A percentile compares a stretch with the other conserved stretches of the same genome.
These are phyloP conservation scores for Globisporangium nagaii DNA, from an alignment of 352 stramenopile genomes.

Conservation along the genomic window DNA sequence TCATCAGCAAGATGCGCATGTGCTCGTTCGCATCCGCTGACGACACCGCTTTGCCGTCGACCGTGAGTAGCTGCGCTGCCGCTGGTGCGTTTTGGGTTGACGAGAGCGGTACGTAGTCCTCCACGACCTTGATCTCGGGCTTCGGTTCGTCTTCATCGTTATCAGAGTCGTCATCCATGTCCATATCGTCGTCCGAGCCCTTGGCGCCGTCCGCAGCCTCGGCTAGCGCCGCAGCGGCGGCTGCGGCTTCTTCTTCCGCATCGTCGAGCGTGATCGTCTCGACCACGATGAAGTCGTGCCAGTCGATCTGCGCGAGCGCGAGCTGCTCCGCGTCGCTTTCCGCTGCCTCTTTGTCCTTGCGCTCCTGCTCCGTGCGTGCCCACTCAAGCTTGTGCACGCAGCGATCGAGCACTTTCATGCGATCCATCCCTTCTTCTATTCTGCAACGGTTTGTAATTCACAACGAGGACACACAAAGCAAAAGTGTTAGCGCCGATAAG, in stretches of 20 bases:
- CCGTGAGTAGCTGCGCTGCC: slow-evolving; percentile 42
- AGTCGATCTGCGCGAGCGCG: slow-evolving; percentile 91
- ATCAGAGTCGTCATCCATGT: slow-evolving; percentile 86
- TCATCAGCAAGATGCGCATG: slow-evolving; percentile 98
- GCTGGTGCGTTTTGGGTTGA: slow-evolving; percentile 20
- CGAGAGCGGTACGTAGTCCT: slow-evolving; percentile 79
- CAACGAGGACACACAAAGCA: not conserved
- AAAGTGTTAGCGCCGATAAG: not conserved
- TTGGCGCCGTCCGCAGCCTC: slow-evolving; percentile 23
- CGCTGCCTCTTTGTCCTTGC: slow-evolving; percentile 60
- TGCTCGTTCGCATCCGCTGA: slow-evolving; percentile 94
- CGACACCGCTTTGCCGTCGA: slow-evolving; percentile 87
- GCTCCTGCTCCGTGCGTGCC: slow-evolving; percentile 67
- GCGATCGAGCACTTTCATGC: slow-evolving; percentile 82
- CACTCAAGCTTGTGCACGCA: slow-evolving; percentile 84
- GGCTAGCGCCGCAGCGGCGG: slow-evolving; percentile 17
- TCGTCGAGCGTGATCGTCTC: slow-evolving; percentile 97
- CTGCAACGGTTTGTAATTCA: too few species aligned
- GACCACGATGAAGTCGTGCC: slow-evolving; percentile 99
- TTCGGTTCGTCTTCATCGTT: slow-evolving; percentile 57
- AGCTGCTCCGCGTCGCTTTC: slow-evolving; percentile 72
- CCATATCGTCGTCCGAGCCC: slow-evolving; percentile 81
- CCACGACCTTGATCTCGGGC: slow-evolving; percentile 72
- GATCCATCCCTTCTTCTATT: slow-evolving; percentile 68
- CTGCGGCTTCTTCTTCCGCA: slow-evolving; percentile 63